Base-by-base conservation (phyloP, 1,284 basidiomycete species). In the Cystobasidiaceae sp. region DNA sequence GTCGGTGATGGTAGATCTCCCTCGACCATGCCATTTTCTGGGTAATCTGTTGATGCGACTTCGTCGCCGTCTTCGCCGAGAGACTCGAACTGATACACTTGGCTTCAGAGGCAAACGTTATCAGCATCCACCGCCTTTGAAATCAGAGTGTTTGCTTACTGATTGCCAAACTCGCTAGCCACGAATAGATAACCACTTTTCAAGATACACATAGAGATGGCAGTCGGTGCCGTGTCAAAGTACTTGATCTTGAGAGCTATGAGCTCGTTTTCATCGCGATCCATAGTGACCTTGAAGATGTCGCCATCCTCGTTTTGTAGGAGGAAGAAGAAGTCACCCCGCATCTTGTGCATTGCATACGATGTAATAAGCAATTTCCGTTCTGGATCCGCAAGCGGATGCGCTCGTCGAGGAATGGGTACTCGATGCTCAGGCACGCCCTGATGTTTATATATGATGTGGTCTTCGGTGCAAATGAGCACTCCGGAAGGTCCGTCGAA, bases 331-430 rank as follows among this genome's bases (percentile, higher is more conserved):
- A 97, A 97, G 1, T 91, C 90, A 27, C 93, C 93, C 86, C 90
- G 93, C 90, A 97, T 96, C 80, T 96, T 96, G 82, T 97, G 93
- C 91, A 97, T 94, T 57, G 96, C 93, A 4, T 90, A 90, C 30
- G 90, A 81, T 0, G 87, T 88, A 67, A 97, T 93, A 73, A 97
- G 90, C 27, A 93, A 73, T 0, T 90, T 89, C 66, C 90, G 82
- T 34, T 87, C 84, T 8, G 79, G 78, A 25, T 85, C 80, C 71
- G 89, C 88, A 15, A 96, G 78, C 1, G 91, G 91, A 74, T 93
- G 86, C 66, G 82, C 82, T 68, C 93, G 81, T 50, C 90, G 85
- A 21, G 93, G 93, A 68, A 97, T 97, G 7, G 93, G 92, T 1
- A 97, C 84, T 66, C 93, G 87, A 75, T 97, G 93, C 75, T 90